Evolutionary conservation across 139 green algal species (phyloP), one percentile per base, ranked within the genome.

Genomic region (Coelastrella sp.): DNA sequence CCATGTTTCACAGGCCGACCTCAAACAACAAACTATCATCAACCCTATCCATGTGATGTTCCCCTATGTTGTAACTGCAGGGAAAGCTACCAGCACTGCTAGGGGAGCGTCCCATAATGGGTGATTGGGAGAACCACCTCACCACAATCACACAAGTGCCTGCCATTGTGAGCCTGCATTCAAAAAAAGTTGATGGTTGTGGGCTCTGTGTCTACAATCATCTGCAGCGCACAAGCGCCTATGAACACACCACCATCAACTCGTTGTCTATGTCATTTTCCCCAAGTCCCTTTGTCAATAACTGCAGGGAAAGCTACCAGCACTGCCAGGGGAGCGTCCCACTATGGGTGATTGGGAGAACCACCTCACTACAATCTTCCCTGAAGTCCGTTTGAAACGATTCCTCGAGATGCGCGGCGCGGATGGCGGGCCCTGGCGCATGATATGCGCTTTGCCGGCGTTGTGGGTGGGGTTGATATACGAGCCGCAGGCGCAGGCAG

Each of bases 341-440:
- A 99, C 94, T 7, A 95, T 99, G 20, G 92, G 94, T 4, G 98
- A 99, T 93, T 99, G 97, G 97, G 96, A 99, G 86, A 96, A 96
- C 86, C 98, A 99, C 94, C 93, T 99, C 32, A 99, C 98, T 61
- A 99, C 97, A 83, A 96, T 98, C 91, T 99, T 99, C 94, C 98
- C 98, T 0, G 98, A 99, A 90, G 94, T 99, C 60, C 94, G 98
- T 54, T 92, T 99, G 20, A 99, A 99, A 92, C 95, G 91, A 23
- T 99, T 97, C 90, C 90, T 99, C 68, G 98, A 99, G 94, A 99
- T 99, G 98, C 94, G 98, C 11, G 98, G 98, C 66, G 98, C 98
- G 0, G 98, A 99, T 91, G 96, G 95, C 17, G 98, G 98, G 2
- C 97, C 97, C 10, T 99, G 95, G 96, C 93, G 94, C 79, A 94